Conservation (phyloP, 176 grass and related monocot species). For the Thalia dealbata region DNA sequence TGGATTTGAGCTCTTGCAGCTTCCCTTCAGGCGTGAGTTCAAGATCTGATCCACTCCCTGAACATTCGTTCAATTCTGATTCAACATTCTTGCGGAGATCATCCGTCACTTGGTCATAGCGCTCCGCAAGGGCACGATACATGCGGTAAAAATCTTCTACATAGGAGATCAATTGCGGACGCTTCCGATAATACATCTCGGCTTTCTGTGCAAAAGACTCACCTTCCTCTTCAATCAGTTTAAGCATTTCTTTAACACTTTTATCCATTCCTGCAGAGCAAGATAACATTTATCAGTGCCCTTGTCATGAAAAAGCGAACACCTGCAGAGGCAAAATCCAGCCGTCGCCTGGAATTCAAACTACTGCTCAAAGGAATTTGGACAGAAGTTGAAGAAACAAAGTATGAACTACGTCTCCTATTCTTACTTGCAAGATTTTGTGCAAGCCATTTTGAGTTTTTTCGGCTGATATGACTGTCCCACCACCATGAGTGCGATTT, state of each 20-base stretch:
- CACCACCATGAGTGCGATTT: slow-evolving; percentile 97
- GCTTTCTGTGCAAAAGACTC: slow-evolving; percentile 95
- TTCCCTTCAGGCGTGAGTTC: slow-evolving; percentile 4
- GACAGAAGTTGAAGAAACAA: background rate
- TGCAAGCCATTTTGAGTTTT: slow-evolving; percentile 82
- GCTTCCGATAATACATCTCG: slow-evolving; percentile 74
- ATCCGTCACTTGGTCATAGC: slow-evolving; percentile 79
- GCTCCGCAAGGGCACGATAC: slow-evolving; percentile 86
- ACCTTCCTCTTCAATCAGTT: slow-evolving; percentile 75
- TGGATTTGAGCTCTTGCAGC: background rate
- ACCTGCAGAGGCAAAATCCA: background rate
- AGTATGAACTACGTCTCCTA: slow-evolving; percentile 2
- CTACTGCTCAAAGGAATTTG: slow-evolving; percentile 2
- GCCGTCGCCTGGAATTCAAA: background rate
- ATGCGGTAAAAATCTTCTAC: slow-evolving; percentile 91
- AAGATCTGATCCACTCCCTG: slow-evolving; percentile 39
- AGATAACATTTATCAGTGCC: background rate
- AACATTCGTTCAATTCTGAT: slow-evolving; percentile 53
- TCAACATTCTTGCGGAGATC: slow-evolving; percentile 66
- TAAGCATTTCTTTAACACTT: slow-evolving; percentile 92
- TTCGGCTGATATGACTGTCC: slow-evolving; percentile 86
- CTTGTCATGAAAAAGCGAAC: background rate
- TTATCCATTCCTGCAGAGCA: slow-evolving; percentile 73
- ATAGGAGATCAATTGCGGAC: slow-evolving; percentile 56
- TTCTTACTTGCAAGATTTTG: slow-evolving; percentile 75